phyloP scores from a whole-genome alignment of 768 basidiomycete species.

The Favolaschia claudopus region DNA sequence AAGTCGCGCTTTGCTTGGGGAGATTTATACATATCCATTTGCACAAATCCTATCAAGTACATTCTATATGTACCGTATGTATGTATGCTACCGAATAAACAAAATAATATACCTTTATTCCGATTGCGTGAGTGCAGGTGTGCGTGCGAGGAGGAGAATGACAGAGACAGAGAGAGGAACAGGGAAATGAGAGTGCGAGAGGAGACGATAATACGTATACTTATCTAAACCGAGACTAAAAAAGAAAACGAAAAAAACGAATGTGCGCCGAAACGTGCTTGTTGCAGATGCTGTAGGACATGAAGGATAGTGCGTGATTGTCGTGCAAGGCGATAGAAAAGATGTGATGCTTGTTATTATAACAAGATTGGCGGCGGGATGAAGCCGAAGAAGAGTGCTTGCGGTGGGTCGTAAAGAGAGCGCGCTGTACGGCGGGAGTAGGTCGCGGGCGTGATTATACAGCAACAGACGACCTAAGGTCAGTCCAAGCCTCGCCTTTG shows the following conservation, averaged over 20 bases:
- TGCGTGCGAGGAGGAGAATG: neutral
- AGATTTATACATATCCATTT: neutral
- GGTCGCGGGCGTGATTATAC: too few species aligned
- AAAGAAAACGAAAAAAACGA: neutral
- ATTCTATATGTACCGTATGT: too few species aligned
- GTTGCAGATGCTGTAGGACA: constrained; percentile 8
- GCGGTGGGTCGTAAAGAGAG: too few species aligned
- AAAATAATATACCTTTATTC: constrained; percentile 9
- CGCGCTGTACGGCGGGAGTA: too few species aligned
- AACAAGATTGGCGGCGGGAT: too few species aligned
- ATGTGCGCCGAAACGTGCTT: constrained; percentile 19
- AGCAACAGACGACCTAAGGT: too few species aligned
- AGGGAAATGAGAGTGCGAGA: neutral
- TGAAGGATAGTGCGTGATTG: neutral
- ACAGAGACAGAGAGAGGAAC: neutral
- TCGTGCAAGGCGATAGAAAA: neutral
- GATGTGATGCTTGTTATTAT: too few species aligned
- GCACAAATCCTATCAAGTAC: too few species aligned
- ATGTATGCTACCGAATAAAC: constrained; percentile 14
- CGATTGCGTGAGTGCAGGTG: neutral
- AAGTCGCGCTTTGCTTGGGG: neutral
- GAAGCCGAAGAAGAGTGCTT: neutral
- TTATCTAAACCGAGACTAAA: too few species aligned
- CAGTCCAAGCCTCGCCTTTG: constrained; percentile 38
- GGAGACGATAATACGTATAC: too few species aligned